Evolutionary conservation across 2,329 filamentous ascomycete species (phyloP), one percentile per base, ranked within the genome.

Genomic region (Fusarium nelsonii): DNA sequence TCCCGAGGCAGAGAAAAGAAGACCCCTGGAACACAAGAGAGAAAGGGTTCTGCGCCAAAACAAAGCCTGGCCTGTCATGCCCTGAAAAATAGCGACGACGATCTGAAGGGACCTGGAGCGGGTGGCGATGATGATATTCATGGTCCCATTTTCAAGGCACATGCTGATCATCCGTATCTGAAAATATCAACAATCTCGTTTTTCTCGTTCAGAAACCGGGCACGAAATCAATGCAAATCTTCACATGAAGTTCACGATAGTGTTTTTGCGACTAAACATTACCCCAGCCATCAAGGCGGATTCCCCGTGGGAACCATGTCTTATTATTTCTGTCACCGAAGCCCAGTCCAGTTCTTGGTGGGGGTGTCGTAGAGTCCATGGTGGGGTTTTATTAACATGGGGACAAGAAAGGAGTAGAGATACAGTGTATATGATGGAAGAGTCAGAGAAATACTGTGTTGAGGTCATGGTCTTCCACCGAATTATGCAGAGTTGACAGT

Each of bases 321-420:
- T 69, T 34, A 28, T 43, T 63, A 33, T 63, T 70, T 69, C 43
- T 69, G 66, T 69, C 66, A 67, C 32, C 48, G 8, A 45, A 58
- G 40, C 30, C 52, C 39, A 44, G 62, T 28, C 63, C 61, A 64
- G 23, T 34, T 50, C 67, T 69, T 69, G 61, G 66, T 69, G 66
- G 66, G 66, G 66, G 66, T 58, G 66, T 69, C 56, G 68, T 53
- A 51, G 66, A 58, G 52, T 26, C 50, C 41, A 46, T 70, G 58
- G 66, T 70, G 66, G 67, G 67, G 63, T 69, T 68, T 49, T 50
- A 43, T 56, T 70, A 68, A 45, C 66, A 70, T 55, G 57, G 41
- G 36, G 44, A 48, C 18, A 39, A 41, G 37, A 26, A n/a, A n/a
- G 43, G 4, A 43, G 52, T 67, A 63, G 6, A 26, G 3, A 11